Evolutionary conservation across 371 early-diverging fungal genomes (phyloP), one percentile per base, ranked within the genome.

Genomic region (Haplosporangium sp.): DNA sequence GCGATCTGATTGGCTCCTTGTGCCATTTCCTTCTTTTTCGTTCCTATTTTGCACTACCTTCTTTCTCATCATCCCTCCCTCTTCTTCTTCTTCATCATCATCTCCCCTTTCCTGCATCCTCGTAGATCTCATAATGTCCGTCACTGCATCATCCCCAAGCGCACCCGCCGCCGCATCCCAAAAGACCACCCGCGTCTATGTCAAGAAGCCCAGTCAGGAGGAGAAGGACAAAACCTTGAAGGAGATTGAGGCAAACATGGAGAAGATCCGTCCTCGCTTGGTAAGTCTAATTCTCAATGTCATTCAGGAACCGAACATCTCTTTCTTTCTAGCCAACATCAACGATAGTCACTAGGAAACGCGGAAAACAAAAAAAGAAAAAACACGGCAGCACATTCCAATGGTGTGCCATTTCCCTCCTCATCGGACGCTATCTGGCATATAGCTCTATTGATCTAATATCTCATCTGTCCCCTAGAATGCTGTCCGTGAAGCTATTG

Each of bases 401-500:
- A 50, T 14, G 6, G 16, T n/a, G n/a, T n/a, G n/a, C n/a, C n/a
- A n/a, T n/a, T n/a, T n/a, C 37, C 37, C 6, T n/a, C 36, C 43
- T 48, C 42, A 63, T 54, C 55, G n/a, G 18, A 1, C 9, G 21
- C n/a, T n/a, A n/a, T n/a, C n/a, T n/a, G n/a, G n/a, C n/a, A n/a
- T n/a, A n/a, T n/a, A n/a, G n/a, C n/a, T n/a, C n/a, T n/a, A n/a
- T n/a, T n/a, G n/a, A n/a, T n/a, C n/a, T n/a, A n/a, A n/a, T n/a
- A n/a, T n/a, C n/a, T n/a, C n/a, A n/a, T n/a, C n/a, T 54, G n/a
- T 50, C 14, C 41, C 11, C n/a, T 82, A 87, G 92, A 86, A 87
- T 69, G 86, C 82, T 40, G 85, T 91, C 61, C 86, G 80, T 47
- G 88, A 90, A 62, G 85, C 87, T 68, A 87, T 90, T 75, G 83